Conservation (phyloP, 176 grass and related monocot genomes). For the Olyra latifolia region DNA sequence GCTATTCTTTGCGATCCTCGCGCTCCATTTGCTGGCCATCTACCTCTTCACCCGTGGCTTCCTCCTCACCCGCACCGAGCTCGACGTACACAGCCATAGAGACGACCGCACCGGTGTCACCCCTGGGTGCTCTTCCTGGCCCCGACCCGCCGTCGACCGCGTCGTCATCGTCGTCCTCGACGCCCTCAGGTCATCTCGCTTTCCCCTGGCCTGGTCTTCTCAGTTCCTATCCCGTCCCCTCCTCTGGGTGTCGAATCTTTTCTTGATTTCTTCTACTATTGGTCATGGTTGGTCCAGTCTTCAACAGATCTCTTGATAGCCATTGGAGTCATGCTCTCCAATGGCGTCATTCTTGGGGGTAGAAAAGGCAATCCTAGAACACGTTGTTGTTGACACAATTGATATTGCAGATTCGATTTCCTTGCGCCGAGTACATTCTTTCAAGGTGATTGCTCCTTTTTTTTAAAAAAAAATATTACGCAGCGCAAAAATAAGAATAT, state of each 20-base stretch:
- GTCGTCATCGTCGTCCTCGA: slow-evolving; percentile 80
- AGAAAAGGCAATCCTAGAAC: neutral
- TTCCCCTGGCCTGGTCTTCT: neutral
- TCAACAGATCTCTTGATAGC: neutral
- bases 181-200: slow-evolving; percentile 55
- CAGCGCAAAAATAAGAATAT: neutral
- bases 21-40: slow-evolving; percentile 50
- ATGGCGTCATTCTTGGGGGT: neutral
- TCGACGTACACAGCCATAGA: slow-evolving; percentile 63
- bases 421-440: slow-evolving; percentile 91
- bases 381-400: slow-evolving; percentile 16
- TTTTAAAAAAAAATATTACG: neutral
- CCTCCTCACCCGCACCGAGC: slow-evolving; percentile 92
- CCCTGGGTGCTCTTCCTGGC: slow-evolving; percentile 51
- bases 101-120: slow-evolving; percentile 50
- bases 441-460: slow-evolving; percentile 43
- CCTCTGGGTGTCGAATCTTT: neutral
- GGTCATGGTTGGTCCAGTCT: neutral
- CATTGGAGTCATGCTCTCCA: neutral
- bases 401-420: slow-evolving; percentile 78
- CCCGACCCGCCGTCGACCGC: slow-evolving; percentile 59
- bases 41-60: slow-evolving; percentile 97
- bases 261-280: neutral
- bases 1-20: slow-evolving; percentile 57
- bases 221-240: neutral